phyloP scores from a whole-genome alignment of 2,329 filamentous ascomycete species.

The Ophiostoma sp. region DNA sequence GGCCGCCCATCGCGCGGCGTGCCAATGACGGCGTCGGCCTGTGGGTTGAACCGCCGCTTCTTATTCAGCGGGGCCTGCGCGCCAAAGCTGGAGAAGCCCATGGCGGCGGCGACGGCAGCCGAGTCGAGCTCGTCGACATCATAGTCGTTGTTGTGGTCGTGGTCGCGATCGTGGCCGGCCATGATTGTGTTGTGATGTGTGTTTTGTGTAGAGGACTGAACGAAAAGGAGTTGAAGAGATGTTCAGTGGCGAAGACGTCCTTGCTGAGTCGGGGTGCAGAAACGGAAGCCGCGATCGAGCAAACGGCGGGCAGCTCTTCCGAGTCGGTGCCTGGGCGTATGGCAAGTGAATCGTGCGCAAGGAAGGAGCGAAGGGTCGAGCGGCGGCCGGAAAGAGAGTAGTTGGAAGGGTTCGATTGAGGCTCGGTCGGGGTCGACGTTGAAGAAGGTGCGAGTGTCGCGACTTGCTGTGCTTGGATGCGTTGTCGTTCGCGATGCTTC shows the following conservation, averaged over 20 bases:
- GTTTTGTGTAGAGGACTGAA: neutral
- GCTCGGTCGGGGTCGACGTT: neutral
- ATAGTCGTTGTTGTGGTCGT: conserved; percentile 7
- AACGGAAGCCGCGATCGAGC: neutral
- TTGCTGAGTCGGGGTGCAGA: neutral
- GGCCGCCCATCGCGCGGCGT: conserved; percentile 30
- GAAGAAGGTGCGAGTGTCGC: neutral
- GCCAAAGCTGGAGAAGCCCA: conserved; percentile 76
- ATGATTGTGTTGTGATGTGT: neutral
- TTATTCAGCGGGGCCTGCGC: conserved; percentile 54
- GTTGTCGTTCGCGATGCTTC: conserved; percentile 11
- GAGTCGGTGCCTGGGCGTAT: neutral
- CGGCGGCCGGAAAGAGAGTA: neutral
- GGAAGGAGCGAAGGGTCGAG: neutral
- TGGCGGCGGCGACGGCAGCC: conserved; percentile 63
- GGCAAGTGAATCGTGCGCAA: neutral
- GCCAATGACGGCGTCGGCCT: conserved; percentile 51
- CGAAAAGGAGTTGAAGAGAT: neutral
- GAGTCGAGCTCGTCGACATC: conserved; percentile 38
- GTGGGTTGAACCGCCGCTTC: conserved; percentile 66
- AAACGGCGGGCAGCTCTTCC: neutral
- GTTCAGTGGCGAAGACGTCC: neutral
- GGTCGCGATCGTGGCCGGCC: neutral
- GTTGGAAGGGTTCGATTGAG: neutral
- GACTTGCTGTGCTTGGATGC: neutral